These are phyloP conservation scores for Podaxis mareebaensis DNA, from an alignment of 768 basidiomycete species.

Conservation along the genomic window DNA sequence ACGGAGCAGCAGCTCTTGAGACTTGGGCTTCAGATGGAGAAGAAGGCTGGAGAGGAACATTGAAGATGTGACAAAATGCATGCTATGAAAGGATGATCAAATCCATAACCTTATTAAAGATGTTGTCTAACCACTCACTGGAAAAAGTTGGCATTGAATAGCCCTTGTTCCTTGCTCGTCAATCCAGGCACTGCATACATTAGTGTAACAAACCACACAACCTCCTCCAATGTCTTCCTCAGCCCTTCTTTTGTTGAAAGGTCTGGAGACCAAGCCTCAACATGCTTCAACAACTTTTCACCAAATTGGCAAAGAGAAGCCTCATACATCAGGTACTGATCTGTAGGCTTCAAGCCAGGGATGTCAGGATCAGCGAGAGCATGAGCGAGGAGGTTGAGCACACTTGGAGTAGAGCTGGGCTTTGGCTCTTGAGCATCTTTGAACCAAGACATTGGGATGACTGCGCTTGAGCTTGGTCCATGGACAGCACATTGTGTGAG, in stretches of 20 bases:
- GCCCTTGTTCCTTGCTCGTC: constrained; percentile 29
- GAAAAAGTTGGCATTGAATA: constrained; percentile 61
- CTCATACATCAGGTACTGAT: constrained; percentile 21
- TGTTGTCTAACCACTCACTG: constrained; percentile 37
- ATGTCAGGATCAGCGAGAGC: constrained; percentile 14
- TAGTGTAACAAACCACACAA: constrained; percentile 55
- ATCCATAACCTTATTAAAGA: constrained; percentile 24
- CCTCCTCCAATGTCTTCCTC: constrained; percentile 59
- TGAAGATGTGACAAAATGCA: constrained; percentile 68
- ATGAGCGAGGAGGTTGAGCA: constrained; percentile 11
- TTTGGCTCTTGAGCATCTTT: background rate
- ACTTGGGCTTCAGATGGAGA: constrained; percentile 38
- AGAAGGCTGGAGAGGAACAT: constrained; percentile 58
- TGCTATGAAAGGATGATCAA: constrained; percentile 48
- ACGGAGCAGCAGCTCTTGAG: constrained; percentile 55
- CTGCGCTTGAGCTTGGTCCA: constrained; percentile 20
- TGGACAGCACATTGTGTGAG: constrained; percentile 59
- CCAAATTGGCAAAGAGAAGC: constrained; percentile 36
- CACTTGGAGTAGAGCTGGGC: constrained; percentile 4
- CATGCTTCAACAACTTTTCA: constrained; percentile 35
- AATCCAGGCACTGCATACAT: constrained; percentile 61
- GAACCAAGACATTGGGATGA: constrained; percentile 30
- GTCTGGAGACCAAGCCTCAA: constrained; percentile 42
- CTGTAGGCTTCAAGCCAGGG: background rate
- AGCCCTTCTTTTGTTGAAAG: constrained; percentile 30